Percentiles rank a stretch among this genome's conserved stretches.
These are phyloP conservation scores for Tinospora cordifolia DNA, from an alignment of 164 flowering plant species.

Conservation along the genomic window DNA sequence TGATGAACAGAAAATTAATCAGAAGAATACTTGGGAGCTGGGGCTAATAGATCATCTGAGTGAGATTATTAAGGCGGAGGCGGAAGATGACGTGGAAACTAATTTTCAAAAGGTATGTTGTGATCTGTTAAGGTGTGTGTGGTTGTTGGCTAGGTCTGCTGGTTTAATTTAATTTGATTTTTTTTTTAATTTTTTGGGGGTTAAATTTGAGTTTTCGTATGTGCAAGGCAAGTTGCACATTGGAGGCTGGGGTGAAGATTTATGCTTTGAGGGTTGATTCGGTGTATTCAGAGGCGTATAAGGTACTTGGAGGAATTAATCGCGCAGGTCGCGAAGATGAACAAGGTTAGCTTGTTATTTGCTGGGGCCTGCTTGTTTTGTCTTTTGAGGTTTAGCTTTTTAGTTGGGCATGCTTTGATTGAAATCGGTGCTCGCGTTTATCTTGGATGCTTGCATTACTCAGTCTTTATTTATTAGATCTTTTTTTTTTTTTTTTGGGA, in stretches of 20 bases:
- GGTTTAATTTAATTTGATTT: not conserved
- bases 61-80: constrained; percentile 73
- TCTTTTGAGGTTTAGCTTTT: not conserved
- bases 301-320: constrained; percentile 95
- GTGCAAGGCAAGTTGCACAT: constrained; percentile 87
- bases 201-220: no score
- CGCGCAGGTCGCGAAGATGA: constrained; percentile 75
- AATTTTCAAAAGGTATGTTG: constrained; percentile 80
- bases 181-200: constrained; percentile 2
- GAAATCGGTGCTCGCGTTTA: not conserved
- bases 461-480: not conserved
- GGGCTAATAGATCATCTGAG: constrained; percentile 75
- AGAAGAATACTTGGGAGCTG: constrained; percentile 95
- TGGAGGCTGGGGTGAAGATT: constrained; percentile 97
- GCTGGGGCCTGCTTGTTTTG: not conserved
- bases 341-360: constrained; percentile 38
- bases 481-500: no score
- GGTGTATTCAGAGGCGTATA: constrained; percentile 91
- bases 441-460: not conserved
- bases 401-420: not conserved
- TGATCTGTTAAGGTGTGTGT: not conserved
- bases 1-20: constrained; percentile 75
- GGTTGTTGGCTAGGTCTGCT: not conserved
- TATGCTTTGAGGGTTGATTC: constrained; percentile 92
- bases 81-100: constrained; percentile 65